Conservation (phyloP, 495 filamentous ascomycete species). For the Neurospora intermedia region DNA sequence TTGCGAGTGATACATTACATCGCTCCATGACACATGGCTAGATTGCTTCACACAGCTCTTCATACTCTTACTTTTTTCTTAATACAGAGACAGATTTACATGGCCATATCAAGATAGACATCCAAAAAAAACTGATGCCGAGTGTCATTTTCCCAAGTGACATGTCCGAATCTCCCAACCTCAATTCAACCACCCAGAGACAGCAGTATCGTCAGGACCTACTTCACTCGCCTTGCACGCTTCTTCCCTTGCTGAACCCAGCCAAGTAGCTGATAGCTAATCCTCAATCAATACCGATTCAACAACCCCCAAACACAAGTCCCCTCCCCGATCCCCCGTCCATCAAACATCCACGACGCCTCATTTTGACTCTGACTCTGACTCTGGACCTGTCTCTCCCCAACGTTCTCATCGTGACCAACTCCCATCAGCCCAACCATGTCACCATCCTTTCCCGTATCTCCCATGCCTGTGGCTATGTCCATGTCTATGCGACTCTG, state of each 20-base stretch:
- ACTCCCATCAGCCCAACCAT: too few species aligned
- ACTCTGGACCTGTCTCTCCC: too few species aligned
- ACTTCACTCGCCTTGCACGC: too few species aligned
- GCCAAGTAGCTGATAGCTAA: neutral
- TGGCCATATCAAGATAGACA: neutral
- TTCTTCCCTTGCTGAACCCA: too few species aligned
- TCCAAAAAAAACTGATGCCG: neutral
- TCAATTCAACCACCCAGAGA: too few species aligned
- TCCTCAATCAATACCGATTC: constrained; percentile 32
- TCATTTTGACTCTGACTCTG: neutral
- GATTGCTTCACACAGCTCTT: neutral
- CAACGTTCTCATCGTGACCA: too few species aligned
- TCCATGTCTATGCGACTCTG: neutral
- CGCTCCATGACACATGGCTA: neutral
- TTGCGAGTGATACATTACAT: neutral
- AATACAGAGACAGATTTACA: neutral
- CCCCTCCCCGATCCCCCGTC: constrained; percentile 37
- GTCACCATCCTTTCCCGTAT: too few species aligned
- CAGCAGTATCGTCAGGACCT: too few species aligned
- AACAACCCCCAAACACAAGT: constrained; percentile 41
- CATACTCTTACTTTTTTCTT: neutral
- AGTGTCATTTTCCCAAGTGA: neutral
- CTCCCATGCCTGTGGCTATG: neutral
- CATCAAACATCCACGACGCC: constrained; percentile 26
- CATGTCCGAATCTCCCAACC: neutral